These are phyloP conservation scores for Neurospora terricola DNA, from an alignment of 495 filamentous ascomycete genomes.

Conservation along the genomic window DNA sequence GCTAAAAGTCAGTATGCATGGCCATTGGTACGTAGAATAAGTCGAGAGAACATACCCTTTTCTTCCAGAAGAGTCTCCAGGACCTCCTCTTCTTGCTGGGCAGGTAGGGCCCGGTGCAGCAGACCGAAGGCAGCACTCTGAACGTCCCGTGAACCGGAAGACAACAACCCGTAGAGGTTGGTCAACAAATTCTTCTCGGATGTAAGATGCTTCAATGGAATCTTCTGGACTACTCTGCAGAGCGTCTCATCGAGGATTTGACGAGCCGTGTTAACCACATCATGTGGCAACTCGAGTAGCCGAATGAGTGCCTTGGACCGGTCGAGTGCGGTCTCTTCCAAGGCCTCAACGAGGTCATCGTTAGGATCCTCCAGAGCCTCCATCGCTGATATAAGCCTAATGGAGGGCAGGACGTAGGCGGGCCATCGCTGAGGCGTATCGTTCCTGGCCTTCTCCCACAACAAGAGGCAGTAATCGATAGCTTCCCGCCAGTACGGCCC, in stretches of 20 bases:
- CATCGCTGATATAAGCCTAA: conserved; percentile 59
- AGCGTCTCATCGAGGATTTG: conserved; percentile 59
- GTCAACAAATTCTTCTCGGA: conserved; percentile 5
- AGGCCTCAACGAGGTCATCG: conserved; percentile 74
- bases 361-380: conserved; percentile 56
- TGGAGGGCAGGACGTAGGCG: conserved; percentile 54
- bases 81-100: conserved; percentile 69
- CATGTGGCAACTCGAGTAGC: conserved; percentile 43
- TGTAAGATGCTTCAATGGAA: conserved; percentile 43
- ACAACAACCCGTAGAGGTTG: conserved; percentile 60
- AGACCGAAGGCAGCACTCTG: conserved; percentile 75
- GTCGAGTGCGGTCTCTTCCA: conserved; percentile 39
- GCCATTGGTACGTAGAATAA: neutral
- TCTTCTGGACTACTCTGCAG: conserved; percentile 47
- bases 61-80: conserved; percentile 73
- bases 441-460: conserved; percentile 40
- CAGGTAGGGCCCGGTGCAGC: conserved; percentile 67
- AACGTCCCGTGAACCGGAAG: conserved; percentile 60
- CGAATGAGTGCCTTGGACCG: conserved; percentile 49
- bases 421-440: conserved; percentile 30
- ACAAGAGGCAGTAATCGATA: conserved; percentile 44
- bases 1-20: conserved; percentile 2
- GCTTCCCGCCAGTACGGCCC: conserved; percentile 73
- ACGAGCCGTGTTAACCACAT: conserved; percentile 10
- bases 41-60: conserved; percentile 26